These are phyloP conservation scores for Brasilioporus rufonigricans DNA, from an alignment of 768 basidiomycete genomes.

Conservation along the genomic window DNA sequence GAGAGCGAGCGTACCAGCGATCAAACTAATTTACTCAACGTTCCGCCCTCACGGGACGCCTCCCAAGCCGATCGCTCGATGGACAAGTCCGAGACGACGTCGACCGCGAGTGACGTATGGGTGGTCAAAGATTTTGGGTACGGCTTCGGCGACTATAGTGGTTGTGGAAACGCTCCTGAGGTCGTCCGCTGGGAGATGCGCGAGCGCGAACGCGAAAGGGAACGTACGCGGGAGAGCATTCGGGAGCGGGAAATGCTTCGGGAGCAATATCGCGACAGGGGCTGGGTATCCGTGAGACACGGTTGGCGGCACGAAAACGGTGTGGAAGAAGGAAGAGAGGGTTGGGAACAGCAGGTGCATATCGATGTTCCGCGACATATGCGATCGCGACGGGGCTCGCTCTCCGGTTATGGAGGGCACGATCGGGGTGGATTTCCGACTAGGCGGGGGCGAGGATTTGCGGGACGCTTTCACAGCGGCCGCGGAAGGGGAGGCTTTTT, in stretches of 20 bases:
- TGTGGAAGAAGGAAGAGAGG: constrained; percentile 22
- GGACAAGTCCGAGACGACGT: constrained; percentile 13
- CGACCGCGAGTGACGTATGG: constrained; percentile 38
- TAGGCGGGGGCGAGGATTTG: constrained; percentile 37
- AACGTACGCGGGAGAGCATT: constrained; percentile 9
- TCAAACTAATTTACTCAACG: background rate
- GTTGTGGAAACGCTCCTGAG: constrained; percentile 33
- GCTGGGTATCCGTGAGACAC: constrained; percentile 15
- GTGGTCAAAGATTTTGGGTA: constrained; percentile 63
- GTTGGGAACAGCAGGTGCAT: constrained; percentile 23
- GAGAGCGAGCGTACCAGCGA: background rate
- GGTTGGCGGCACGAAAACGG: constrained; percentile 27
- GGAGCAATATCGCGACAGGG: constrained; percentile 20
- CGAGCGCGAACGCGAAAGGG: constrained; percentile 29
- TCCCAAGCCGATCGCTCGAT: constrained; percentile 1
- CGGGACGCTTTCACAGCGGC: constrained; percentile 38
- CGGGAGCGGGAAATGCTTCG: constrained; percentile 13
- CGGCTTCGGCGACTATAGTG: constrained; percentile 54
- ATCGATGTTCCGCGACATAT: constrained; percentile 15
- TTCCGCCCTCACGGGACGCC: background rate
- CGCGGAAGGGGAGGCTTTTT: constrained; percentile 33
- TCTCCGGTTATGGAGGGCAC: constrained; percentile 29
- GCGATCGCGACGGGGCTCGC: constrained; percentile 36
- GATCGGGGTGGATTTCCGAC: constrained; percentile 31
- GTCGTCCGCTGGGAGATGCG: constrained; percentile 30